Evolutionary conservation across 257 asterid species (phyloP).

Genomic region (Eucommia ulmoides): DNA sequence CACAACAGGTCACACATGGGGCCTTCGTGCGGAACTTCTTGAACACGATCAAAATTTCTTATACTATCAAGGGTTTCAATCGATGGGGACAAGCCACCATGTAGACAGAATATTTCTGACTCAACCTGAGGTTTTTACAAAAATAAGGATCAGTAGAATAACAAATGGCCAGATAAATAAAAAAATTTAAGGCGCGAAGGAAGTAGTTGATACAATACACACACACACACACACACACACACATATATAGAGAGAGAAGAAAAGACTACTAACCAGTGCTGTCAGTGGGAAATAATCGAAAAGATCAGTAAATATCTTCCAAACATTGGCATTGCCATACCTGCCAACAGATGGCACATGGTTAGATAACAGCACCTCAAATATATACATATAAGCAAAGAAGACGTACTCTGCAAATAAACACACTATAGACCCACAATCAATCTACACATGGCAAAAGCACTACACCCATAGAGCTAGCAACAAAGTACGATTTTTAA

Average conservation of each 20-base stretch:
- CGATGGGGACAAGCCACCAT: slow-evolving; percentile 93
- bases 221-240: not conserved
- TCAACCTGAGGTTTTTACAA: slow-evolving; percentile 48
- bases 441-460: not conserved
- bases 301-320: slow-evolving; percentile 90
- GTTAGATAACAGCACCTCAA: not conserved
- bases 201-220: not conserved
- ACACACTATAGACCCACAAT: not conserved
- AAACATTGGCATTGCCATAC: slow-evolving; percentile 91
- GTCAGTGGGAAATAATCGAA: slow-evolving; percentile 89
- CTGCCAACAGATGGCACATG: slow-evolving; percentile 19
- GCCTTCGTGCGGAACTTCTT: slow-evolving; percentile 99
- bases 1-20: slow-evolving; percentile 96
- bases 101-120: slow-evolving; percentile 91
- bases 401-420: not conserved
- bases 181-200: too few relatives aligned
- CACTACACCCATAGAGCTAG: too few relatives aligned
- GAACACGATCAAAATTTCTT: slow-evolving; percentile 93
- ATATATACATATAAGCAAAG: slow-evolving; percentile 1
- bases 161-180: not conserved
- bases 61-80: slow-evolving; percentile 87
- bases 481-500: too few relatives aligned
- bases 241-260: not conserved
- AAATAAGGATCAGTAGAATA: not conserved
- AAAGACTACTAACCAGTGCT: slow-evolving; percentile 60